phyloP scores from a whole-genome alignment of 345 rosid species.

The Brassica juncea region DNA sequence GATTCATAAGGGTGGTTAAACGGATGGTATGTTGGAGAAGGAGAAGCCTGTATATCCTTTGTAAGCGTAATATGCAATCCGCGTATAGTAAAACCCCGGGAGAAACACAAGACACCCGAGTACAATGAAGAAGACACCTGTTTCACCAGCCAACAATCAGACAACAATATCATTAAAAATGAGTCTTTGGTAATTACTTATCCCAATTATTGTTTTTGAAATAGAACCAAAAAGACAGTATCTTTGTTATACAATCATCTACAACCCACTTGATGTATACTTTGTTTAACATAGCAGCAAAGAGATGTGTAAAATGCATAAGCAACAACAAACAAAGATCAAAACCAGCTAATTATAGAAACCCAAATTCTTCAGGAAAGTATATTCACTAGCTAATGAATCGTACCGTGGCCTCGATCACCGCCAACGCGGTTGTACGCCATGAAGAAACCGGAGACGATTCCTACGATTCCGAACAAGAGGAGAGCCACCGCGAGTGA shows the following conservation, averaged over 20 bases:
- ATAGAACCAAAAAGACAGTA: neutral
- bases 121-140: constrained; percentile 88
- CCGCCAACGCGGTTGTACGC: constrained; percentile 78
- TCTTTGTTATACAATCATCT: constrained; percentile 5
- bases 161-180: neutral
- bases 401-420: constrained; percentile 79
- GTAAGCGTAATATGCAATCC: constrained; percentile 95
- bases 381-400: neutral
- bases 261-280: neutral
- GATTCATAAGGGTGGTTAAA: constrained; percentile 33
- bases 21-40: constrained; percentile 86
- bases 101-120: constrained; percentile 79
- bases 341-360: neutral
- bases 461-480: constrained; percentile 74
- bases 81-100: constrained; percentile 89
- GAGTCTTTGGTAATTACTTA: constrained; percentile 6
- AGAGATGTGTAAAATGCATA: too few species aligned
- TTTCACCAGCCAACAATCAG: constrained; percentile 24
- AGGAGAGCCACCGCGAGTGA: constrained; percentile 87
- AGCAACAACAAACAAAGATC: neutral
- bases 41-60: constrained; percentile 98
- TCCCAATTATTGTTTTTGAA: too few species aligned
- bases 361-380: too few species aligned
- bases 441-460: constrained; percentile 73
- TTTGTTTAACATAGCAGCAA: neutral